Conservation (phyloP, 768 basidiomycete species). For the Serpula lacrymans region DNA sequence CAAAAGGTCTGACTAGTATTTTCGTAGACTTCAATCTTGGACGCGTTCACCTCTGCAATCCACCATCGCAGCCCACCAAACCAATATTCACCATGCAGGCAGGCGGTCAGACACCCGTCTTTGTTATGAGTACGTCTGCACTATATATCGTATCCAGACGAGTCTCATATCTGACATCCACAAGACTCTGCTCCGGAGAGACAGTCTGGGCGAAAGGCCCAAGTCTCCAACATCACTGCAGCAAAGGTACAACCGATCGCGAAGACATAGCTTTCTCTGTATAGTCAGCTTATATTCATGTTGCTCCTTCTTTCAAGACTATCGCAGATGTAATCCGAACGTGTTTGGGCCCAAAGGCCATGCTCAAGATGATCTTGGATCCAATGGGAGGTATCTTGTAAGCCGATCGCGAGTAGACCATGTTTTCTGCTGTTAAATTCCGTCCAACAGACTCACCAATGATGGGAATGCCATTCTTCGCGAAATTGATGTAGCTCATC, state of each 20-base stretch:
- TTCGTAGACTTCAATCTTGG: too few relatives aligned
- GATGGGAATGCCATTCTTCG: constrained; percentile 99
- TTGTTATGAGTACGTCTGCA: constrained; percentile 73
- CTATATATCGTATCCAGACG: neutral
- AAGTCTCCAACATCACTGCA: constrained; percentile 94
- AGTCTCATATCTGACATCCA: neutral
- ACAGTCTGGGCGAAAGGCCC: constrained; percentile 92
- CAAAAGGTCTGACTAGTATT: too few relatives aligned
- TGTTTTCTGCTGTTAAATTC: constrained; percentile 1
- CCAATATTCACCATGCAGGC: too few relatives aligned
- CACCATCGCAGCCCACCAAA: too few relatives aligned
- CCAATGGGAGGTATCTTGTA: constrained; percentile 99
- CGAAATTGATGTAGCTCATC: constrained; percentile 98
- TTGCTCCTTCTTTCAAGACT: constrained; percentile 48
- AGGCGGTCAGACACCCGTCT: constrained; percentile 69
- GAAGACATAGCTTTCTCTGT: neutral
- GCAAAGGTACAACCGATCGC: constrained; percentile 66
- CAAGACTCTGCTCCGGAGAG: constrained; percentile 91
- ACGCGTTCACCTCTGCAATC: too few relatives aligned
- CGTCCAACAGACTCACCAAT: constrained; percentile 73
- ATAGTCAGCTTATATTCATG: neutral
- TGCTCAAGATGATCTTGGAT: constrained; percentile 99
- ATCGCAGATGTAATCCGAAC: constrained; percentile 98
- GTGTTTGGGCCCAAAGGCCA: constrained; percentile 95
- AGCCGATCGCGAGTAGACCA: constrained; percentile 21